Evolutionary conservation across 768 basidiomycete genomes (phyloP).

Genomic region (Rhodotorula kratochvilovae): DNA sequence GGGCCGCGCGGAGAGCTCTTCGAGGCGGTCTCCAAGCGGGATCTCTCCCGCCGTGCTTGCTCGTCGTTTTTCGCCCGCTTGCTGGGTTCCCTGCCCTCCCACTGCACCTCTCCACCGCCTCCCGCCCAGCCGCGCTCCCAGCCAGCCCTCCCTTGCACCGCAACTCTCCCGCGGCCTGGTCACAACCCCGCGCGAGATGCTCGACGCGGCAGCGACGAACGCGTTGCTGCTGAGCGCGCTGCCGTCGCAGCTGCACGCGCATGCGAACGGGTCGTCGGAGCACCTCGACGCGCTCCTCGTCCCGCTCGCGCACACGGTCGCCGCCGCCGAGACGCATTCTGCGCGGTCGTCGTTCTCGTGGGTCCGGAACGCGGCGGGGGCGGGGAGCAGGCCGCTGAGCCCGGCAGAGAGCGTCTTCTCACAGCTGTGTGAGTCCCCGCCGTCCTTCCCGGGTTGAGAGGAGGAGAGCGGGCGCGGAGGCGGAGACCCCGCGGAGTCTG

Average conservation of each 20-base stretch:
- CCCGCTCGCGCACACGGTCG: slow-evolving; percentile 4
- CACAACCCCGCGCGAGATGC: background rate
- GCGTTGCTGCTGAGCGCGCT: background rate
- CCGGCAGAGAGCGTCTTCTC: slow-evolving; percentile 52
- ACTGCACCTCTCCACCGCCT: no score
- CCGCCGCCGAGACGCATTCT: background rate
- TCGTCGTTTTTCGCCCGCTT: no score
- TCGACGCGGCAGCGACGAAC: background rate
- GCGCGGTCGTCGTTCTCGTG: slow-evolving; percentile 6
- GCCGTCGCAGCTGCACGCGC: background rate
- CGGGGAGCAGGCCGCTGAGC: background rate
- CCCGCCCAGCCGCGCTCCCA: background rate
- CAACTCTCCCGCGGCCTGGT: background rate
- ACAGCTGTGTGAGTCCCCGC: slow-evolving; percentile 13
- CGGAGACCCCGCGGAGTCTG: no score
- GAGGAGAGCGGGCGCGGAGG: no score
- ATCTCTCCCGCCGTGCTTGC: no score
- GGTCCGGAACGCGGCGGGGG: background rate
- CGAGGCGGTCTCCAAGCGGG: no score
- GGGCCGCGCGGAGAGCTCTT: no score
- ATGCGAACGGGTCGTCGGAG: background rate
- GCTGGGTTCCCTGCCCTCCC: no score
- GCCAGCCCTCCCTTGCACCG: background rate
- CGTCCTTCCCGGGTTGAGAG: background rate
- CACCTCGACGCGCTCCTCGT: background rate